These are phyloP conservation scores for Debaryomyces castellii DNA, from an alignment of 805 yeast species.

Conservation along the genomic window DNA sequence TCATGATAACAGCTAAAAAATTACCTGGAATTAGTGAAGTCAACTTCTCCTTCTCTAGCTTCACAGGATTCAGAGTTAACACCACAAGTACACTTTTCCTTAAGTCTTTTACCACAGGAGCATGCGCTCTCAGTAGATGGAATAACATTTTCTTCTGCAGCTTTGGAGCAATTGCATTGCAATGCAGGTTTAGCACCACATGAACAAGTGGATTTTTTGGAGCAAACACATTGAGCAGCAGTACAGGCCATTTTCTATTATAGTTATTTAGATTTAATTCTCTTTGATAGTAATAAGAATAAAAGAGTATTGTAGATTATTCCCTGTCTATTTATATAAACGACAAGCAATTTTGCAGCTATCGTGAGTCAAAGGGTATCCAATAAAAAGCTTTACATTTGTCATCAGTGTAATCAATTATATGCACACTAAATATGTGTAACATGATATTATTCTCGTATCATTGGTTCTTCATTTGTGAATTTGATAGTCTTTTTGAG, in stretches of 20 bases:
- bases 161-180: conserved; percentile 54
- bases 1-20: too few relatives aligned
- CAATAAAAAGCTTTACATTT: neutral
- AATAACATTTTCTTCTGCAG: conserved; percentile 49
- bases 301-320: neutral
- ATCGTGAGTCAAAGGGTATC: neutral
- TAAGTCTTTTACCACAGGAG: conserved; percentile 58
- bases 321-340: neutral
- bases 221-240: conserved; percentile 54
- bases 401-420: neutral
- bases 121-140: conserved; percentile 47
- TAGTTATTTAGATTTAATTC: neutral
- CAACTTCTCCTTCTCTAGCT: conserved; percentile 57
- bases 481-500: too few relatives aligned
- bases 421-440: neutral
- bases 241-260: conserved; percentile 27
- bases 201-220: conserved; percentile 62
- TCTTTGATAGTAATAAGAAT: too few relatives aligned
- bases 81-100: conserved; percentile 57
- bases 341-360: neutral
- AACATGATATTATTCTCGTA: neutral
- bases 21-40: conserved; percentile 47
- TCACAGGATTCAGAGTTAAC: conserved; percentile 33
- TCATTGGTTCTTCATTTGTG: neutral
- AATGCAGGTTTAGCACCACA: conserved; percentile 62